These are phyloP conservation scores for Pichia exigua DNA, from an alignment of 805 yeast genomes.

Conservation along the genomic window DNA sequence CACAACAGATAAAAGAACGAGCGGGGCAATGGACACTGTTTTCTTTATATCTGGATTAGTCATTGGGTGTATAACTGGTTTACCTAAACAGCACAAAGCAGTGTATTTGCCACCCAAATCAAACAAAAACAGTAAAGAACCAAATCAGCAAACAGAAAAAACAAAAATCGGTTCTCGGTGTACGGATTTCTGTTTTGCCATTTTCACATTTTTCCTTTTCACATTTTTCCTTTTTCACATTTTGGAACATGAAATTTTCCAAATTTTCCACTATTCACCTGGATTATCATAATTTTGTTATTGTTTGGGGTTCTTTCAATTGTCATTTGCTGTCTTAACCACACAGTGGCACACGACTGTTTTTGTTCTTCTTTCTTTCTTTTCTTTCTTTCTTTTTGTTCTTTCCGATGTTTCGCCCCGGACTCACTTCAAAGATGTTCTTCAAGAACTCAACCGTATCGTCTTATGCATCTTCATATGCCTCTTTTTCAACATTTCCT, in stretches of 20 bases:
- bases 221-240: neutral
- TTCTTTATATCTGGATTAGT: conserved; percentile 13
- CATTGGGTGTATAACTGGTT: neutral
- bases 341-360: neutral
- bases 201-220: neutral
- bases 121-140: neutral
- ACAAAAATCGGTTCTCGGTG: neutral
- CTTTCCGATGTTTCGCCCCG: neutral
- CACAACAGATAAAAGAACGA: conserved; percentile 86
- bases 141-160: neutral
- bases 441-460: neutral
- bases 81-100: too few species aligned
- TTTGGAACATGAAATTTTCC: neutral
- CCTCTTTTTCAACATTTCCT: neutral
- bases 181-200: neutral
- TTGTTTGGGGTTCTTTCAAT: neutral
- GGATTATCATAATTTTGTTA: neutral
- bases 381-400: neutral
- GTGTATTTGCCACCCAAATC: neutral
- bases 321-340: neutral
- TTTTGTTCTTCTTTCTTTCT: neutral
- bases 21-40: conserved; percentile 87
- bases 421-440: neutral
- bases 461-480: neutral
- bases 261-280: neutral